Base-by-base conservation (phyloP, 371 early-diverging fungal species). In the Parasitella parasitica region DNA sequence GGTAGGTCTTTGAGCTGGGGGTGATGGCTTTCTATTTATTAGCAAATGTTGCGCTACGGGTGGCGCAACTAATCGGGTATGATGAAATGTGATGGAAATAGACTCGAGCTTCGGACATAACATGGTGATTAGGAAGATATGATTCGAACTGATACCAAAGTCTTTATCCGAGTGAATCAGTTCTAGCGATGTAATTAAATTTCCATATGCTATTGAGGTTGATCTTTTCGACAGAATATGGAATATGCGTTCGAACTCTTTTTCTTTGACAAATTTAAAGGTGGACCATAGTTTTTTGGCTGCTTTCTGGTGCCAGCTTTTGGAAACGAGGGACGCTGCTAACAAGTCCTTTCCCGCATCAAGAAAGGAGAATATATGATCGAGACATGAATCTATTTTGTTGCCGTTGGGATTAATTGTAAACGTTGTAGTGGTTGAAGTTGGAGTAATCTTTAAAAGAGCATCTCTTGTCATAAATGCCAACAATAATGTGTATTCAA, bases 381-480 rank as follows among this genome's bases (percentile, higher is more conserved):
- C 52, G 28, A 77, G 57, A 59, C 70, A 66, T 56, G 70, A 52
- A 35, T 52, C 32, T 49, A 43, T 39, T 30, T 35, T 22, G 48
- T 27, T 39, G 56, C 41, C 20, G 41, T 41, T 30, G 18, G 52
- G n/a, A 16, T 30, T 51, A 32, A 28, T 51, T 32, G 52, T 30
- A 51, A 18, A 26, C 7, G 32, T 51, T 30, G 28, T 1, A 3
- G 6, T 32, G n/a, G 52, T 32, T 27, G 54, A 0, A 12, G 20
- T 36, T 18, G 32, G 26, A 54, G 36, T 51, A 37, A 46, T 27
- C 34, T 62, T 71, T 62, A 76, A 64, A 43, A 46, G 49, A 51
- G 75, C 77, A 77, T 77, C 72, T 62, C 71, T 77, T 66, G 77
- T 70, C 74, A 77, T 77, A 70, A 67, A 71, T 71, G 56, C 43